Base-by-base conservation (phyloP, 352 stramenopile species). In the Globisporangium alternatum region DNA sequence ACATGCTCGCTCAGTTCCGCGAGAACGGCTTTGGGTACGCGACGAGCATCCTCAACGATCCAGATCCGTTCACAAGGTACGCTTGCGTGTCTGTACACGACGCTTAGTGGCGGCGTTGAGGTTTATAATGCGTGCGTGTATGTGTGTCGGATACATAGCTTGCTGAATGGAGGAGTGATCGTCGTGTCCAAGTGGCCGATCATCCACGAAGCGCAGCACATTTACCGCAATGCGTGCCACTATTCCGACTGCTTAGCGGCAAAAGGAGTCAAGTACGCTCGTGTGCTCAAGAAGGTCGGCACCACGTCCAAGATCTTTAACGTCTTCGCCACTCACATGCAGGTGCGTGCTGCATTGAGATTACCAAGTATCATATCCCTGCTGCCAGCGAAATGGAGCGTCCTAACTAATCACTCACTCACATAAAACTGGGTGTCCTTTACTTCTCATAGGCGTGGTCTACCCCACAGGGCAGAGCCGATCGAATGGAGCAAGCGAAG, bases 311-410 rank as follows among this genome's bases (percentile, higher is more conserved):
- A 95, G 65, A 74, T 91, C 8, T 92, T 93, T 56, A 95, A 95
- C 60, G 77, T 95, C 13, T 95, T 93, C 66, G 83, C 82, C 22
- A 93, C 86, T 31, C 86, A 95, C 69, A 91, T 95, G 81, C 86
- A 94, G 76, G 81, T 86, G 49, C 6, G 43, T 37, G 31, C 13
- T 63, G 30, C 13, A 21, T 30, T 8, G 21, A 22, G 25, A 30
- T 30, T n/a, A 17, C 30, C 41, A 37, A 2, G 10, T 10, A 21
- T n/a, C 25, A 13, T 47, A 28, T 28, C 9, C 13, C 1, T 39
- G 15, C 35, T 4, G 35, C 9, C 35, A 41, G 12, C 35, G 35
- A 17, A 41, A 12, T 4, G 15, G 35, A 41, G 2, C 35, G 15
- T 41, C 15, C 35, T 41, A 8, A 30, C 49, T 35, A 39, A 37